Percentiles rank a stretch among this genome's conserved stretches.
Conservation (phyloP, 1,284 basidiomycete species). For the Blastosporella zonata region DNA sequence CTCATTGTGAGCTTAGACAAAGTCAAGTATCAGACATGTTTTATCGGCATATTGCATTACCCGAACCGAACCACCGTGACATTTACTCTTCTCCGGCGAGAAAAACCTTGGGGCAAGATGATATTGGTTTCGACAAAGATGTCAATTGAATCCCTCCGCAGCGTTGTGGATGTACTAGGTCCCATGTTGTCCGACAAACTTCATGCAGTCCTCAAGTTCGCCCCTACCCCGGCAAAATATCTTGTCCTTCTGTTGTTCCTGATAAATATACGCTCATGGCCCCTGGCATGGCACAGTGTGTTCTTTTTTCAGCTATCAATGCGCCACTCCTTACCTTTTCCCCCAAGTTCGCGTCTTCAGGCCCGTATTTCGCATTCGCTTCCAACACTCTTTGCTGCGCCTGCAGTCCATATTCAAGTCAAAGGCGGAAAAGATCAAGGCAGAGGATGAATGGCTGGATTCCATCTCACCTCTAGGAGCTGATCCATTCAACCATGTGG, state of each 20-base stretch:
- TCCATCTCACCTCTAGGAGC: constrained; percentile 50
- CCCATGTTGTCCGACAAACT: constrained; percentile 11
- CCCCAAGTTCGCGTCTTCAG: constrained; percentile 54
- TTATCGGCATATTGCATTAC: too few relatives aligned
- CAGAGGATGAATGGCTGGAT: constrained; percentile 43
- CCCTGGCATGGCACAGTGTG: constrained; percentile 67
- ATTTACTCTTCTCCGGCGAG: constrained; percentile 8
- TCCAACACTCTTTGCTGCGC: constrained; percentile 34
- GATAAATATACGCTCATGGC: constrained; percentile 56
- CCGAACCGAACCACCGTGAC: background rate
- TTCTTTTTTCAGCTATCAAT: constrained; percentile 14
- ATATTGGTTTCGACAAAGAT: constrained; percentile 8
- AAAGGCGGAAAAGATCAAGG: constrained; percentile 32
- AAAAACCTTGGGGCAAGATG: constrained; percentile 5
- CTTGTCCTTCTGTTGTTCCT: constrained; percentile 36
- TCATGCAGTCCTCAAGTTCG: background rate
- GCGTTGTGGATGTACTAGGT: background rate
- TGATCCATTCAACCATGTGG: constrained; percentile 48
- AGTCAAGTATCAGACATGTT: too few relatives aligned
- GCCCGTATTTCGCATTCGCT: constrained; percentile 40
- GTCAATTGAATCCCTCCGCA: constrained; percentile 4
- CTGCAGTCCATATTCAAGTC: constrained; percentile 43
- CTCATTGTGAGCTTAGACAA: too few relatives aligned
- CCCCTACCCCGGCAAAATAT: constrained; percentile 31
- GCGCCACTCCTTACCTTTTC: background rate